Percentiles rank a stretch among this genome's conserved stretches.
phyloP scores from a whole-genome alignment of 2,329 filamentous ascomycete genomes.

The Didymosphaeria variabile region DNA sequence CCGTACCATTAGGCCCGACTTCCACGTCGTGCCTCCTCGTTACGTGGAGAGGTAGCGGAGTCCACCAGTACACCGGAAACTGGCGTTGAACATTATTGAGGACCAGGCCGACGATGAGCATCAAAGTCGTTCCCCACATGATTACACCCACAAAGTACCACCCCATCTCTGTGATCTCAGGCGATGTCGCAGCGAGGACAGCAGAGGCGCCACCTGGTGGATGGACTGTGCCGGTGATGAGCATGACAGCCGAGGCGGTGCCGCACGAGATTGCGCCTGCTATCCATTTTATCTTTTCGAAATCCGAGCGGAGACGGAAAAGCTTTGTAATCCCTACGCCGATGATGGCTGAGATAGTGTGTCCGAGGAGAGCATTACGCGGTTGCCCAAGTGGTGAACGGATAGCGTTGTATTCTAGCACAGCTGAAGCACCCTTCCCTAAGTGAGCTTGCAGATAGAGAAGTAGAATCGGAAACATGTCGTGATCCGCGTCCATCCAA shows the following conservation, averaged over 20 bases:
- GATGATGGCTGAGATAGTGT: conserved; percentile 55
- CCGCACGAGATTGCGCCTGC: conserved; percentile 56
- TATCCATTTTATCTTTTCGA: conserved; percentile 54
- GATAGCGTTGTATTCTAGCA: conserved; percentile 59
- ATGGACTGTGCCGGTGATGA: conserved; percentile 58
- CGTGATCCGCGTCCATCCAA: background rate
- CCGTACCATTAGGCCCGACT: conserved; percentile 32
- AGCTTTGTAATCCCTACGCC: conserved; percentile 57
- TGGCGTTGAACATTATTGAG: conserved; percentile 58
- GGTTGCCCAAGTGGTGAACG: conserved; percentile 59
- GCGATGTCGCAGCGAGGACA: conserved; percentile 54
- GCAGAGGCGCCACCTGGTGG: conserved; percentile 62
- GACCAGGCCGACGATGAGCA: conserved; percentile 54
- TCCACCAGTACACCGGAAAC: conserved; percentile 62
- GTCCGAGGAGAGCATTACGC: conserved; percentile 56
- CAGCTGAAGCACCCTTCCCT: conserved; percentile 56
- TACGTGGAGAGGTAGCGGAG: conserved; percentile 48
- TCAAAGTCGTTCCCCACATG: conserved; percentile 52
- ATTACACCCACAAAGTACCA: conserved; percentile 58
- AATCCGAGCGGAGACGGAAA: conserved; percentile 52
- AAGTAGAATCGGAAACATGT: background rate
- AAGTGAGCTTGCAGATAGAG: conserved; percentile 10
- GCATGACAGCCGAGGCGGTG: conserved; percentile 56
- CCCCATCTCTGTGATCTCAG: conserved; percentile 53
- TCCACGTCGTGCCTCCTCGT: conserved; percentile 33